Conservation (phyloP, 2,329 filamentous ascomycete genomes). For the Xylariales sp. region DNA sequence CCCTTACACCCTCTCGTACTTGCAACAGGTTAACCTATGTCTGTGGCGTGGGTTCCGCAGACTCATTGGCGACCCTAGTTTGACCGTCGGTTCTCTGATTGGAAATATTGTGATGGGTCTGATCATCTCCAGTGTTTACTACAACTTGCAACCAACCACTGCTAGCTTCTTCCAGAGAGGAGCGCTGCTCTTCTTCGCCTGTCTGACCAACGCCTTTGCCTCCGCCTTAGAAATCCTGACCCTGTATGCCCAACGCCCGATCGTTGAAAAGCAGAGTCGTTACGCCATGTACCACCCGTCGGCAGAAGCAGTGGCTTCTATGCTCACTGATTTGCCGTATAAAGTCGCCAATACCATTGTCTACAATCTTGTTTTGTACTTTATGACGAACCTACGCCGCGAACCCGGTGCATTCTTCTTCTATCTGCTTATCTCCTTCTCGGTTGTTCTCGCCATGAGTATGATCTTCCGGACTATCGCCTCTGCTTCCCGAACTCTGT, state of each 20-base stretch:
- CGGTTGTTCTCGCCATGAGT: slow-evolving; percentile 70
- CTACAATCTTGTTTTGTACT: slow-evolving; percentile 80
- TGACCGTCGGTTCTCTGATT: slow-evolving; percentile 47
- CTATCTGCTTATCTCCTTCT: slow-evolving; percentile 71
- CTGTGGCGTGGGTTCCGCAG: slow-evolving; percentile 13
- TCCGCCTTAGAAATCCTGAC: slow-evolving; percentile 76
- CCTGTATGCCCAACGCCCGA: slow-evolving; percentile 80
- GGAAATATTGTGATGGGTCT: slow-evolving; percentile 71
- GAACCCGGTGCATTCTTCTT: slow-evolving; percentile 75
- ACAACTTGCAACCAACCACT: slow-evolving; percentile 60
- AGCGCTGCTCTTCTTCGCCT: slow-evolving; percentile 78
- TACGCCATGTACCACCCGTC: slow-evolving; percentile 88
- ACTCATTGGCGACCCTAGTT: slow-evolving; percentile 13
- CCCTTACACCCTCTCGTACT: slow-evolving; percentile 16
- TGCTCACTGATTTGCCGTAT: slow-evolving; percentile 79
- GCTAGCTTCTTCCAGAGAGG: slow-evolving; percentile 71
- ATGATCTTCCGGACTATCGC: slow-evolving; percentile 79
- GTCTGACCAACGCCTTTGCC: slow-evolving; percentile 77
- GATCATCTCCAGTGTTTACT: slow-evolving; percentile 75
- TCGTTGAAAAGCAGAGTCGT: slow-evolving; percentile 81
- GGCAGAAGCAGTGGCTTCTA: slow-evolving; percentile 76
- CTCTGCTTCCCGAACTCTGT: slow-evolving; percentile 63
- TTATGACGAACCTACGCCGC: slow-evolving; percentile 75
- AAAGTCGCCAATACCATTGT: slow-evolving; percentile 67
- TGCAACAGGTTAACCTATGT: slow-evolving; percentile 14